Conservation (phyloP, 2,329 filamentous ascomycete genomes). For the Lasiodiplodia gonubiensis region DNA sequence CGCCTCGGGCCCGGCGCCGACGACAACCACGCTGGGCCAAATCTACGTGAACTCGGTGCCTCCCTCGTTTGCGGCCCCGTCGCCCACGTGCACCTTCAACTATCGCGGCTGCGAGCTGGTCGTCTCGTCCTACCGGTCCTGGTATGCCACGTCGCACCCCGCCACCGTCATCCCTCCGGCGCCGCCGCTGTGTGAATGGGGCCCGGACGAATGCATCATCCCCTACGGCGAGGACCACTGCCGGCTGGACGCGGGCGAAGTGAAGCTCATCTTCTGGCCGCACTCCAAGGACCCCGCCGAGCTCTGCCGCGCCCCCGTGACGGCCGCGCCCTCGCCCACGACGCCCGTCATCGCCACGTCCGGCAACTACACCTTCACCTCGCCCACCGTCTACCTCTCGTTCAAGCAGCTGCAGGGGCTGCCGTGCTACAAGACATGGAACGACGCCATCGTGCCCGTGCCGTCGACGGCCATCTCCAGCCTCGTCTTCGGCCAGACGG, state of each 20-base stretch:
- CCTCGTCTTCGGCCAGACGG: slow-evolving; percentile 6
- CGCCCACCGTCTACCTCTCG: slow-evolving; percentile 21
- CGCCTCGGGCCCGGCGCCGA: slow-evolving; percentile 4
- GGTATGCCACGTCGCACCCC: not conserved
- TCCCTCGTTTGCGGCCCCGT: not conserved
- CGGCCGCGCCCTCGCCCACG: not conserved
- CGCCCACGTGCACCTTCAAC: slow-evolving; percentile 27
- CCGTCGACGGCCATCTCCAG: not conserved
- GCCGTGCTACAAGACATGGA: slow-evolving; percentile 14
- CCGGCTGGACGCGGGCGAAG: slow-evolving; percentile 21
- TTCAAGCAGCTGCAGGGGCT: not conserved
- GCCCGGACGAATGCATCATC: not conserved
- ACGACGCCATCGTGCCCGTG: not conserved
- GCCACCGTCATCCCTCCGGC: slow-evolving; percentile 1
- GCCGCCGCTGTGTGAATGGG: slow-evolving; percentile 18
- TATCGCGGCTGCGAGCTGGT: slow-evolving; percentile 21
- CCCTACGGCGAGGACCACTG: not conserved
- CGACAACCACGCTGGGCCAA: not conserved
- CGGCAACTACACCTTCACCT: slow-evolving; percentile 14
- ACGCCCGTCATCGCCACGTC: not conserved
- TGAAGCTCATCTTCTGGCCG: slow-evolving; percentile 27
- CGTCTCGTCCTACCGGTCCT: slow-evolving; percentile 3
- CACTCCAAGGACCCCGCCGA: slow-evolving; percentile 7
- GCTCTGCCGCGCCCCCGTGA: slow-evolving; percentile 2
- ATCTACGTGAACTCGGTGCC: not conserved